phyloP scores from a whole-genome alignment of 2,329 filamentous ascomycete species.

The Colletotrichum theobromicola region DNA sequence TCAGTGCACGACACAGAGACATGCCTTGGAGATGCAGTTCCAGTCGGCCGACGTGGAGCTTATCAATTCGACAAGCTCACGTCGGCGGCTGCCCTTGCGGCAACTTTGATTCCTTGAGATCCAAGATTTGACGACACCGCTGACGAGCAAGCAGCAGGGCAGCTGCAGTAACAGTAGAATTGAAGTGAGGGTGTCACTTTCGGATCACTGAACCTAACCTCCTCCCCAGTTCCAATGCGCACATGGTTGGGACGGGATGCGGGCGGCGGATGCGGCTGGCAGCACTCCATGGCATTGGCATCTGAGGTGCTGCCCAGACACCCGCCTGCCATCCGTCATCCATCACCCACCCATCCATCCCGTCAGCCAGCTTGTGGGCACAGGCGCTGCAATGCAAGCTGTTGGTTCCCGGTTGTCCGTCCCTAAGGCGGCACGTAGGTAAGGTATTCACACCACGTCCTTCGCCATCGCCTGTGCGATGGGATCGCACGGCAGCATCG shows the following conservation, averaged over 20 bases:
- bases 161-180: neutral
- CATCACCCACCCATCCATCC: neutral
- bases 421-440: neutral
- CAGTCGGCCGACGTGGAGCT: neutral
- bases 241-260: conserved; percentile 1
- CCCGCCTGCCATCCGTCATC: neutral
- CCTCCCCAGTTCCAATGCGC: neutral
- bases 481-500: neutral
- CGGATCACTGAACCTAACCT: neutral
- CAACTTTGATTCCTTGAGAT: neutral
- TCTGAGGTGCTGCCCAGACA: neutral
- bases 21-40: neutral
- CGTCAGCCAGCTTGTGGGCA: neutral
- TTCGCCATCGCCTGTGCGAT: neutral
- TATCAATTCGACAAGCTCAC: neutral
- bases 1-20: neutral
- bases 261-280: neutral
- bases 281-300: neutral
- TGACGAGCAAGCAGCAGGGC: neutral
- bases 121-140: neutral
- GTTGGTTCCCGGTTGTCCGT: neutral
- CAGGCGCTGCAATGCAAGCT: neutral
- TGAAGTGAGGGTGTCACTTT: neutral
- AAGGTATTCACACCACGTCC: neutral
- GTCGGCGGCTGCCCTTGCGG: neutral